Evolutionary conservation across 257 asterid genomes (phyloP), one percentile per base, ranked within the genome.

Genomic region (Forsythia viridissima): DNA sequence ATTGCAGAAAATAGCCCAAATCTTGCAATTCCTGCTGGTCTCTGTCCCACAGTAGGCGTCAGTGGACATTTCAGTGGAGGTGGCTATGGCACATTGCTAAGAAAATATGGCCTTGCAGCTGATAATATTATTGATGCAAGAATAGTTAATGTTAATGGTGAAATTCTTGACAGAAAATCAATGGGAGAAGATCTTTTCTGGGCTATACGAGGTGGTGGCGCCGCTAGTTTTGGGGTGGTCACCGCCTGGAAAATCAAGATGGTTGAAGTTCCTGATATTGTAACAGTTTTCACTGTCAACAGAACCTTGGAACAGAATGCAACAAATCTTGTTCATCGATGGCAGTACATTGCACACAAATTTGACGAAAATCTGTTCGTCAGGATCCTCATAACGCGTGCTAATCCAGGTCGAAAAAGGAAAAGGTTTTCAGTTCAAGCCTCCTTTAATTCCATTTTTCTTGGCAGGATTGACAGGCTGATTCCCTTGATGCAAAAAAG

Each of bases 131-230:
- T 84, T 16, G 90, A 88, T 72, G 88, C 88, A 34, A 77, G 75
- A 65, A 83, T 88, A 2, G 52, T 83, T 3, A 65, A 82, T 18
- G 80, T 74, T 0, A 37, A 83, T 11, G 90, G 90, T 0, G n/a
- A 36, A 1, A 72, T 88, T 75, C 86, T 81, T 6, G 87, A 86
- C 37, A 72, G 88, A 34, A 70, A 80, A 74, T 84, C 88, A 3
- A 88, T 88, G 92, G 92, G 91, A 0, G 87, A 86, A 30, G 90
- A 86, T 71, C 77, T 88, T 5, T 86, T 88, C 30, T 88, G 92
- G 92, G 90, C 90, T 40, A 86, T 86, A 11, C 75, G 92, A 9
- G 90, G 92, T 12, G 90, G 92, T 16, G 91, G 90, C 0, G 88
- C 76, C 0, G 92, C 89, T 4, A 86, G 88, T 76, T 86, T 83